These are phyloP conservation scores for Platanthera zijinensis DNA, from an alignment of 106 monocot genomes.

Conservation along the genomic window DNA sequence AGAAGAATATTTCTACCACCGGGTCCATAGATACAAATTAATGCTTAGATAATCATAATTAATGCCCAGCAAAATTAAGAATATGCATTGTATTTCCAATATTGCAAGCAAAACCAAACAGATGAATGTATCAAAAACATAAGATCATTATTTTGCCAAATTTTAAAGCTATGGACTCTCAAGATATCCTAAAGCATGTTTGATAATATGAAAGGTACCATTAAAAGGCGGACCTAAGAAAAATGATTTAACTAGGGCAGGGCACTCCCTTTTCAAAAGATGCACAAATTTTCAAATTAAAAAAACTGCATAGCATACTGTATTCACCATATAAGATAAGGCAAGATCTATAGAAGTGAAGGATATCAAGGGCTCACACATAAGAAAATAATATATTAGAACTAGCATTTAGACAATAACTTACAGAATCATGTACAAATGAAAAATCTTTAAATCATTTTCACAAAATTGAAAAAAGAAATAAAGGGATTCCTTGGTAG, in stretches of 20 bases:
- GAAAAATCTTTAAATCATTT: background rate
- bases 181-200: background rate
- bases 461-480: background rate
- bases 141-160: background rate
- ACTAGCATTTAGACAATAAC: background rate
- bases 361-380: background rate
- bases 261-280: background rate
- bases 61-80: background rate
- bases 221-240: background rate
- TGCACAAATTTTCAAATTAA: background rate
- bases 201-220: background rate
- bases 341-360: background rate
- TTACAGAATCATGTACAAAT: background rate
- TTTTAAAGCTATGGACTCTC: background rate
- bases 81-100: background rate
- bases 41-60: background rate
- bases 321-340: background rate
- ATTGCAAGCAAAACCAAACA: background rate
- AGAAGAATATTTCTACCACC: background rate
- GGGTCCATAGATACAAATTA: background rate
- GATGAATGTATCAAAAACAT: background rate
- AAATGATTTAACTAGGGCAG: background rate
- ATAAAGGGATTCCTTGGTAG: background rate
- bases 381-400: background rate
- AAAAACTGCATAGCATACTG: background rate